Conservation (phyloP, 192 early-diverging fungal genomes). For the Backusella australiensis region DNA sequence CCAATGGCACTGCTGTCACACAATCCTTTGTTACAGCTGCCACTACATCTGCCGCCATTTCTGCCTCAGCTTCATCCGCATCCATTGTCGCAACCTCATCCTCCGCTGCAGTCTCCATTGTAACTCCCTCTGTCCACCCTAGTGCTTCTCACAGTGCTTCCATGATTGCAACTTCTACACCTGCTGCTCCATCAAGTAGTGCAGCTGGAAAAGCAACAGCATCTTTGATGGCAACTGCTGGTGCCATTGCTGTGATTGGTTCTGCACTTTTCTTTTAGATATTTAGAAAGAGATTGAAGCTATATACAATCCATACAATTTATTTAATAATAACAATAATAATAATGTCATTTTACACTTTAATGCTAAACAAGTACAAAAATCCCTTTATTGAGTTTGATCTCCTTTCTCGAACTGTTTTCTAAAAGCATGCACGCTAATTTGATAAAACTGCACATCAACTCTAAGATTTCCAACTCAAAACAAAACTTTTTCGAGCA, state of each 20-base stretch:
- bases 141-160: not conserved
- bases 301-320: not conserved
- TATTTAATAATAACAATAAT: not conserved
- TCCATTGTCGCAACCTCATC: not conserved
- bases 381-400: not conserved
- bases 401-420: not conserved
- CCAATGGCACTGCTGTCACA: slow-evolving; percentile 3
- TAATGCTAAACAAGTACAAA: not conserved
- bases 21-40: slow-evolving; percentile 8
- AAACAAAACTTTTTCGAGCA: not conserved
- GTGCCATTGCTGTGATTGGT: not conserved
- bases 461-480: not conserved
- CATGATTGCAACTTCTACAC: not conserved
- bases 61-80: not conserved
- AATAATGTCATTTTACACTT: not conserved
- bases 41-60: not conserved
- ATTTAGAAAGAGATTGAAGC: not conserved
- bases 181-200: not conserved
- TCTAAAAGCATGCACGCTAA: not conserved
- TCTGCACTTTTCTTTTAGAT: slow-evolving; percentile 7
- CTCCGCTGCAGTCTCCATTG: not conserved
- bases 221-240: not conserved
- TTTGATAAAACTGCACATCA: not conserved
- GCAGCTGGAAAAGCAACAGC: not conserved
- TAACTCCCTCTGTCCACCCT: not conserved